phyloP scores from a whole-genome alignment of 345 rosid genomes.

The Passiflora organensis region DNA sequence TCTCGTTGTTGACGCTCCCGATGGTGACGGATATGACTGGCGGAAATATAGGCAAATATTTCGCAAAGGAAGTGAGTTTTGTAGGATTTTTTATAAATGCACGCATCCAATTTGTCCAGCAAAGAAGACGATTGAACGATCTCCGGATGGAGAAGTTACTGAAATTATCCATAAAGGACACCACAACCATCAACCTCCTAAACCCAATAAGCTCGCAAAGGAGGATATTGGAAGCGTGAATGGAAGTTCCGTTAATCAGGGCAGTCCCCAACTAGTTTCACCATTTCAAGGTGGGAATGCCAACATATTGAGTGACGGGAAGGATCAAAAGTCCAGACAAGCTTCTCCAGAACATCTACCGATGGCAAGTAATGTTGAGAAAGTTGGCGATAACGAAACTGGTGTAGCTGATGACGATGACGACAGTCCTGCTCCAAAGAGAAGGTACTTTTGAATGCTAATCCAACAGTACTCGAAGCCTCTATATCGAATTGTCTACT shows the following conservation, averaged over 20 bases:
- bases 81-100: conserved; percentile 82
- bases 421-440: conserved; percentile 63
- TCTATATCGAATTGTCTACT: no score
- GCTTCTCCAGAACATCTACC: conserved; percentile 45
- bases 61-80: conserved; percentile 76
- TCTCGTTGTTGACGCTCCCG: conserved; percentile 42
- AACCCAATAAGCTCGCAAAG: conserved; percentile 52
- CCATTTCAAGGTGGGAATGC: conserved; percentile 28
- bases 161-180: conserved; percentile 86
- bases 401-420: conserved; percentile 39
- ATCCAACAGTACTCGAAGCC: no score
- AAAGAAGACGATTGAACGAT: conserved; percentile 79
- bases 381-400: conserved; percentile 48
- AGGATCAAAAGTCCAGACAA: conserved; percentile 58
- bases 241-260: no score
- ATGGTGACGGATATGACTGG: conserved; percentile 78
- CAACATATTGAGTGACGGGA: conserved; percentile 33
- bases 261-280: conserved; percentile 23
- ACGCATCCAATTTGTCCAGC: conserved; percentile 67
- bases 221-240: conserved; percentile 29
- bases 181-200: conserved; percentile 66
- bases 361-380: conserved; percentile 60
- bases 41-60: conserved; percentile 88
- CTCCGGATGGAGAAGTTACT: conserved; percentile 69
- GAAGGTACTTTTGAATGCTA: conserved; percentile 25